Percentiles rank a stretch among this genome's conserved stretches.
These are phyloP conservation scores for Circinella umbellata DNA, from an alignment of 371 early-diverging fungal species.

Conservation along the genomic window DNA sequence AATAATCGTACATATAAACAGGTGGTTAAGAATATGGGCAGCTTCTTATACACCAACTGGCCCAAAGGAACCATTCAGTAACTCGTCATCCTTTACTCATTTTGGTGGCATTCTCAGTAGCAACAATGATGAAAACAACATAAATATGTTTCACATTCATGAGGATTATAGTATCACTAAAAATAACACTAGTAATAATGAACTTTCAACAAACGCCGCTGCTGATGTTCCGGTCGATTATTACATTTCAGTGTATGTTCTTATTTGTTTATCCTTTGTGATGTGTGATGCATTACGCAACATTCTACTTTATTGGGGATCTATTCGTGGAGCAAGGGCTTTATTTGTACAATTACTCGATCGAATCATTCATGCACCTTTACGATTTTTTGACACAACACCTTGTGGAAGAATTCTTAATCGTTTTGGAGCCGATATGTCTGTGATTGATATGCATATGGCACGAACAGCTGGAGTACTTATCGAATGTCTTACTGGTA, in stretches of 20 bases:
- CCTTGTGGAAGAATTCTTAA: constrained; percentile 92
- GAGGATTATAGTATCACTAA: no score
- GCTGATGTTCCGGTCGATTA: constrained; percentile 25
- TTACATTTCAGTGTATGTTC: constrained; percentile 33
- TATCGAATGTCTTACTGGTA: constrained; percentile 46
- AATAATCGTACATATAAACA: neutral
- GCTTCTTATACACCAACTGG: constrained; percentile 11
- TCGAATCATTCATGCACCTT: constrained; percentile 67
- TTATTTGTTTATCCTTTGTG: constrained; percentile 27
- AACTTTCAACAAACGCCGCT: neutral
- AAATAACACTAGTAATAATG: no score
- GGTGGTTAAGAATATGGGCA: constrained; percentile 30
- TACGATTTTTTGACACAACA: constrained; percentile 92
- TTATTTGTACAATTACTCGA: constrained; percentile 60
- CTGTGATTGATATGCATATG: constrained; percentile 41
- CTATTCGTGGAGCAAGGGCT: constrained; percentile 60
- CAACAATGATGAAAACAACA: no score
- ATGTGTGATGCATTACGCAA: constrained; percentile 40
- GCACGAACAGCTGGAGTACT: constrained; percentile 37
- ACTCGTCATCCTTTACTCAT: no score
- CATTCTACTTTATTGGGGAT: constrained; percentile 45
- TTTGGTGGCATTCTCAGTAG: no score
- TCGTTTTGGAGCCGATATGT: constrained; percentile 75
- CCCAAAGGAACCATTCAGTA: neutral
- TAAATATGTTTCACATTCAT: no score